phyloP scores from a whole-genome alignment of 306 rosid species.

The Delonix regia region DNA sequence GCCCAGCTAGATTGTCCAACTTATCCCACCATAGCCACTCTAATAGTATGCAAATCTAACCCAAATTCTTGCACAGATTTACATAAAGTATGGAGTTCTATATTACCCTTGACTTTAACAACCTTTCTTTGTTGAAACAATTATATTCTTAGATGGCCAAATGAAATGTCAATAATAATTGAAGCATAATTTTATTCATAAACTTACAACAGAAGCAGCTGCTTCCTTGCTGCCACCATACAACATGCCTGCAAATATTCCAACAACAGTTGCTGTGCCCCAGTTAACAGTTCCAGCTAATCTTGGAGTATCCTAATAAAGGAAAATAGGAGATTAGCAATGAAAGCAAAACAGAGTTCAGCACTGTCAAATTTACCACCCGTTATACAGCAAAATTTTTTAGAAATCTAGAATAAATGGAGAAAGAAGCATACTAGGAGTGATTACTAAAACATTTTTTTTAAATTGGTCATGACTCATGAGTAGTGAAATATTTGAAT shows the following conservation, averaged over 20 bases:
- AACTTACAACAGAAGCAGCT: slow-evolving; percentile 87
- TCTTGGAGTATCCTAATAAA: slow-evolving; percentile 59
- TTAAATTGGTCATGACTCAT: background rate
- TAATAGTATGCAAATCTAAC: slow-evolving; percentile 10
- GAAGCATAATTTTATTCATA: slow-evolving; percentile 28
- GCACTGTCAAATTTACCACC: slow-evolving; percentile 14
- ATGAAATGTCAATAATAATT: slow-evolving; percentile 19
- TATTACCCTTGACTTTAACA: background rate
- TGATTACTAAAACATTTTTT: background rate
- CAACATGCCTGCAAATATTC: slow-evolving; percentile 87
- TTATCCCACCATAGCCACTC: background rate
- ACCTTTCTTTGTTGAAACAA: background rate
- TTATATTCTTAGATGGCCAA: background rate
- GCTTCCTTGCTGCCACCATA: slow-evolving; percentile 99
- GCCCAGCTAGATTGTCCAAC: slow-evolving; percentile 16
- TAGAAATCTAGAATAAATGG: slow-evolving; percentile 17
- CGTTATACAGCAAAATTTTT: slow-evolving; percentile 11
- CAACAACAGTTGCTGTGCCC: slow-evolving; percentile 91
- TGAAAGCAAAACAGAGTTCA: background rate
- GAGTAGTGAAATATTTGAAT: background rate
- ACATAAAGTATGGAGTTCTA: background rate
- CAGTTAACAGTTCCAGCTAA: slow-evolving; percentile 77
- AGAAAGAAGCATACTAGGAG: slow-evolving; percentile 12
- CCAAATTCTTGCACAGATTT: background rate
- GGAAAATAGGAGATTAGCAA: slow-evolving; percentile 23